Evolutionary conservation across 257 asterid species (phyloP).

Genomic region (Petunia axillaris): DNA sequence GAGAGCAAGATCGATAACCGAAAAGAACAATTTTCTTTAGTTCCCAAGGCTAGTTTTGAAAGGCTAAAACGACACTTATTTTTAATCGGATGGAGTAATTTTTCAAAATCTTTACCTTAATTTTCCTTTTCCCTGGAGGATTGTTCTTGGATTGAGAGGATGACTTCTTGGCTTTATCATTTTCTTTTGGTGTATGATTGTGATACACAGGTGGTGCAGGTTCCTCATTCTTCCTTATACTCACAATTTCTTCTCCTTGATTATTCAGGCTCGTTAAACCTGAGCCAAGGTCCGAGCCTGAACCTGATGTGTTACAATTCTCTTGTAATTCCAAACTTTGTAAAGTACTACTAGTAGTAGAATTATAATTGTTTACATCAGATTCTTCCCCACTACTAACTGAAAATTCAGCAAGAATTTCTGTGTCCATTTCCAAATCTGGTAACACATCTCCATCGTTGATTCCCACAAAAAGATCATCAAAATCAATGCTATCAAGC

Average conservation of each 20-base stretch:
- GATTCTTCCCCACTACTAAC: constrained; percentile 47
- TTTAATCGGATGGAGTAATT: too few relatives aligned
- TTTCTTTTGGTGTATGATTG: constrained; percentile 26
- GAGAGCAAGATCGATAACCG: background rate
- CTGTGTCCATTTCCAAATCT: constrained; percentile 86
- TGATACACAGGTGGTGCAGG: constrained; percentile 26
- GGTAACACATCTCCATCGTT: constrained; percentile 63
- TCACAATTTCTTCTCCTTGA: constrained; percentile 44
- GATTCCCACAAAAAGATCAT: constrained; percentile 72
- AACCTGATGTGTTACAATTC: constrained; percentile 31
- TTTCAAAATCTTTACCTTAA: constrained; percentile 55
- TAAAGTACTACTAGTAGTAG: constrained; percentile 18
- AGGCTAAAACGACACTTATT: too few relatives aligned
- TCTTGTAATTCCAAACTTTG: constrained; percentile 33
- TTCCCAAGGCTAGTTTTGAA: too few relatives aligned
- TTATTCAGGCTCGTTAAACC: constrained; percentile 47
- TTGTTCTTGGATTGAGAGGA: constrained; percentile 45
- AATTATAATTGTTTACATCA: constrained; percentile 36
- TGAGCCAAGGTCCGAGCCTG: constrained; percentile 49
- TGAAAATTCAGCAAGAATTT: constrained; percentile 68
- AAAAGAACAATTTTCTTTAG: too few relatives aligned
- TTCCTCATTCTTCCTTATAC: constrained; percentile 32
- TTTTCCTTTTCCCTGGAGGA: constrained; percentile 66
- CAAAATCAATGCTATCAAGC: constrained; percentile 82
- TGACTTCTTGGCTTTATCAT: constrained; percentile 55